Base-by-base conservation (phyloP, 768 basidiomycete genomes). In the Lentinula sp. region DNA sequence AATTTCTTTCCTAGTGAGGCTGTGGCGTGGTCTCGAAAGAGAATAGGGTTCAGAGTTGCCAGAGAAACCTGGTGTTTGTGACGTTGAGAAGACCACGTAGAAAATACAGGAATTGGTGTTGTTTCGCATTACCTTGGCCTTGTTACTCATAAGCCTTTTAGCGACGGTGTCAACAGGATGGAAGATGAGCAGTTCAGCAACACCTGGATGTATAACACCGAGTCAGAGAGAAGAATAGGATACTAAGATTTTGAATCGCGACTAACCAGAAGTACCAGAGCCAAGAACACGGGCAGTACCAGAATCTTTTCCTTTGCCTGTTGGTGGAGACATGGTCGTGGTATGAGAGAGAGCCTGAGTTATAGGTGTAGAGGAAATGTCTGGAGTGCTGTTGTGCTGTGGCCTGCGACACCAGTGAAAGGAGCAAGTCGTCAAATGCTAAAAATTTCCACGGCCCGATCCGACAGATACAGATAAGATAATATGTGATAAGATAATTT, bases 61-160 rank as follows among this genome's bases (percentile, higher is more conserved):
- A 83, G 65, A 9, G 89, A 84, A 48, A 87, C 87, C 90, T 91
- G 32, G n/a, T 28, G 31, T 51, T 5, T 52, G 15, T 5, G 8
- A 16, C n/a, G 45, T n/a, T 28, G 28, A 28, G 28, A 28, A 28
- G 3, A 28, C 3, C 28, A 28, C 3, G 28, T 28, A 28, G 28
- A 28, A 28, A 28, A 28, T 28, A 28, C 3, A 28, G 28, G 28
- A 28, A 28, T 28, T 28, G 28, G 28, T 28, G 28, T 28, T 28
- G 28, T 28, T 28, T 28, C 28, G 28, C 28, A 63, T 53, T 60
- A 87, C 92, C 82, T 89, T 91, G 63, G 81, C 79, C 79, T 95
- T 95, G 84, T 98, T 97, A 73, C 93, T 95, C 96, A 99, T 99
- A 57, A 99, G 74, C 39, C 96, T 89, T 74, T 99, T 99, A n/a